Percentiles rank a stretch among this genome's conserved stretches.
phyloP scores from a whole-genome alignment of 148 eudicot genomes.

The Cornus florida region DNA sequence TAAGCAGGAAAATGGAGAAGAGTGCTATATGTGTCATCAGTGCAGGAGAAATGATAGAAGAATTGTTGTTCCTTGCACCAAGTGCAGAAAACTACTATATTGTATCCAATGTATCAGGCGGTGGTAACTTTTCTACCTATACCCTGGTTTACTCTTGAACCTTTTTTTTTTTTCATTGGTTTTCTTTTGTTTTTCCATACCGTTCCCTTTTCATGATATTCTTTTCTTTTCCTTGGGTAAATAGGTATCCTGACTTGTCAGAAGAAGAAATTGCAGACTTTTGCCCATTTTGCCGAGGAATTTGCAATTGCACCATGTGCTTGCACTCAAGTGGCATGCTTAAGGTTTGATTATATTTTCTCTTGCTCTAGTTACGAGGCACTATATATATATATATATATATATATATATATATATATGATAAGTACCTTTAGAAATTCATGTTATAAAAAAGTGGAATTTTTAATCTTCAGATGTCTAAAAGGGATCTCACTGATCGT shows the following conservation, averaged over 20 bases:
- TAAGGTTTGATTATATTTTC: constrained; percentile 38
- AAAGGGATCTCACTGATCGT: constrained; percentile 36
- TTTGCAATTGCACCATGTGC: constrained; percentile 78
- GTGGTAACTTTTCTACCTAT: constrained; percentile 45
- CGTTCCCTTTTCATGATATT: constrained; percentile 1
- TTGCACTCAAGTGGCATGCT: constrained; percentile 51
- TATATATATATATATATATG: too few species aligned
- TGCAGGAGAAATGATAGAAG: constrained; percentile 56
- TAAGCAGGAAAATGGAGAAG: constrained; percentile 33
- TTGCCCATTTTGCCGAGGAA: constrained; percentile 74
- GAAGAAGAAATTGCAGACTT: constrained; percentile 59
- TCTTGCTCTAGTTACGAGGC: too few species aligned
- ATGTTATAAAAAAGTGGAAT: neutral
- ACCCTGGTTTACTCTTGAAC: constrained; percentile 1
- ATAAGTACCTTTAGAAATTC: neutral
- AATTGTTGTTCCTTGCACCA: constrained; percentile 60
- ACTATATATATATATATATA: too few species aligned
- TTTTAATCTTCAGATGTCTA: constrained; percentile 45
- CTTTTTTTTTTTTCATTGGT: neutral
- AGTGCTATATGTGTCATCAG: constrained; percentile 58
- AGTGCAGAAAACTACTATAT: constrained; percentile 52
- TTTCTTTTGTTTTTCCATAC: neutral
- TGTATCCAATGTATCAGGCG: constrained; percentile 65
- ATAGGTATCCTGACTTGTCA: constrained; percentile 62
- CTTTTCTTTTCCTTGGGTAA: constrained; percentile 1